Conservation (phyloP, 2,329 filamentous ascomycete genomes). For the Xylaria sp. region DNA sequence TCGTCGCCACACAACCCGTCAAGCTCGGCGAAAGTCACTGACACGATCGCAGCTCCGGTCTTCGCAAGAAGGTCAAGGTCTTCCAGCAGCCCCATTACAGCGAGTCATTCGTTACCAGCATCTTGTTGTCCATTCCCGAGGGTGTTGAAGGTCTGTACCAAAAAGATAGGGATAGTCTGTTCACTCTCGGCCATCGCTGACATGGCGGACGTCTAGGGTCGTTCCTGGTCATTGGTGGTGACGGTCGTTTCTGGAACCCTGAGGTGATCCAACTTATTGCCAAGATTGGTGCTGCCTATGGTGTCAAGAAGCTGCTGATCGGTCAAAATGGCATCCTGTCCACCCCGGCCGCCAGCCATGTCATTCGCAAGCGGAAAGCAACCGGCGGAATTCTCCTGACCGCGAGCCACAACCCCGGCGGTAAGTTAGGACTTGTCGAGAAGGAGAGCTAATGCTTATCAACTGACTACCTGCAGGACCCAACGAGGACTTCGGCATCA, state of each 20-base stretch:
- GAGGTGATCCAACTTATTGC: constrained; percentile 97
- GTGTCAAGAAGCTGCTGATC: constrained; percentile 98
- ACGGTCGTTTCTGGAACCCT: constrained; percentile 97
- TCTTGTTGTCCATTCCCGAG: constrained; percentile 95
- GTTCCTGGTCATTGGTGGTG: constrained; percentile 95
- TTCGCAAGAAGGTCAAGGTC: constrained; percentile 98
- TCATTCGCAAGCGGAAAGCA: constrained; percentile 93
- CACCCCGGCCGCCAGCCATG: constrained; percentile 93
- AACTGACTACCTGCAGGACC: constrained; percentile 69
- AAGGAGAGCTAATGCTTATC: neutral
- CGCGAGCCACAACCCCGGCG: constrained; percentile 97
- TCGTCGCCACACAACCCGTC: neutral
- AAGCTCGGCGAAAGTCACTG: constrained; percentile 23
- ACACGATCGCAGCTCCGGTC: constrained; percentile 77
- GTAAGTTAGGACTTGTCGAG: constrained; percentile 62
- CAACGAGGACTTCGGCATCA: constrained; percentile 97
- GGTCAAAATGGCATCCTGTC: constrained; percentile 97
- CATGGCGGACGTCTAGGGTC: constrained; percentile 58
- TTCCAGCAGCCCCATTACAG: constrained; percentile 97
- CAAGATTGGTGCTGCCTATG: constrained; percentile 96
- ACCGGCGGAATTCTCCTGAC: constrained; percentile 97
- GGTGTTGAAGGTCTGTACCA: constrained; percentile 75
- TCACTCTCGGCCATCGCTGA: constrained; percentile 22
- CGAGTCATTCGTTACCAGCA: constrained; percentile 93
- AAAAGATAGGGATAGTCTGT: neutral